Percentiles rank a stretch among this genome's conserved stretches.
Conservation (phyloP, 495 filamentous ascomycete genomes). For the Cercophora scortea region DNA sequence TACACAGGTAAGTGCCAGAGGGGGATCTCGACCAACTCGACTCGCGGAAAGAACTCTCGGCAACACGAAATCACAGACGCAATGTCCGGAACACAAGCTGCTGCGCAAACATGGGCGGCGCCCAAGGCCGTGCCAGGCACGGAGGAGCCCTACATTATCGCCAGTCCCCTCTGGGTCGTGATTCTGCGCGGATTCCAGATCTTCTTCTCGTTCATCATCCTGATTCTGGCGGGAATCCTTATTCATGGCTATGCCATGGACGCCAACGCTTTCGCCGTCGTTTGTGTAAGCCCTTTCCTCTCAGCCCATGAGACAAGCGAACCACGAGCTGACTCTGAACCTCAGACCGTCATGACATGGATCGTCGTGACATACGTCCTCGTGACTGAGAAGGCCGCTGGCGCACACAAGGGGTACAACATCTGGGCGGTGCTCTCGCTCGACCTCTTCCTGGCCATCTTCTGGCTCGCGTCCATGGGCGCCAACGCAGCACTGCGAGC, state of each 20-base stretch:
- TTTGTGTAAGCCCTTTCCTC: conserved; percentile 27
- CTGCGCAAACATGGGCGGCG: neutral
- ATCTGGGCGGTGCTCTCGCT: conserved; percentile 39
- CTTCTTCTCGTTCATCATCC: conserved; percentile 27
- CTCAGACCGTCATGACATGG: conserved; percentile 40
- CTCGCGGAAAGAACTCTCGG: no score
- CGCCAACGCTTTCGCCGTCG: conserved; percentile 20
- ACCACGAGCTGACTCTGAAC: no score
- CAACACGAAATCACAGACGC: neutral
- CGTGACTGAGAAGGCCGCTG: conserved; percentile 30
- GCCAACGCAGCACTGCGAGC: conserved; percentile 32
- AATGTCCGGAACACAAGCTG: neutral
- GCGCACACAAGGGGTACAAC: conserved; percentile 31
- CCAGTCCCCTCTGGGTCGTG: conserved; percentile 32
- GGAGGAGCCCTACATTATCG: neutral
- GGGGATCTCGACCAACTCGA: no score
- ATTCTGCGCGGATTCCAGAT: conserved; percentile 31
- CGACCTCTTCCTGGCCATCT: conserved; percentile 35
- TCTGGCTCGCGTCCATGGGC: conserved; percentile 42
- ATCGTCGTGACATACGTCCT: conserved; percentile 32
- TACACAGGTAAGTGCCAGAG: no score
- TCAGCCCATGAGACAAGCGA: no score
- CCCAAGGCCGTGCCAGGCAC: neutral
- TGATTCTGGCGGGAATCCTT: conserved; percentile 29
- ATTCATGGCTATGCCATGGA: conserved; percentile 37